Evolutionary conservation across 805 yeast species (phyloP), one percentile per base, ranked within the genome.

Genomic region (Yueomyces sinensis): DNA sequence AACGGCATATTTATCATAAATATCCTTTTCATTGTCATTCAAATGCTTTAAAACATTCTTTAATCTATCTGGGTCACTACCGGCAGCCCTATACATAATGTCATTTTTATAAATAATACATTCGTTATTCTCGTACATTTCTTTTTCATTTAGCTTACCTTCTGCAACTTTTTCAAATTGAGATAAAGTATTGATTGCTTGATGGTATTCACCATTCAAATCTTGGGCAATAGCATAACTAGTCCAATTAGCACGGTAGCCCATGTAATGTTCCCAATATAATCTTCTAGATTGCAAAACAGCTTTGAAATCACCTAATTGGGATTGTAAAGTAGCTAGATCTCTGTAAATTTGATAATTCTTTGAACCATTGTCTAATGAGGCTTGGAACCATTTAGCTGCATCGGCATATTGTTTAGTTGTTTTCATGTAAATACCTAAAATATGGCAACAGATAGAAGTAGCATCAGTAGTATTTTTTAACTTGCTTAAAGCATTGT

Each of bases 161-260:
- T 68, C 70, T 24, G 84, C 72, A 23, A 82, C 60, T 22, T 71
- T 76, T 54, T 89, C 95, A 47, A 82, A 83, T 46, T 80, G 76
- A 16, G 70, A 51, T 45, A 87, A 66, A 2, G 89, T 81, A 37
- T 70, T 70, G 37, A 77, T 76, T 5, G 95, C 89, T 17, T 72
- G 72, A 27, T 62, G 63, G 48, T 66, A 70, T 48, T 86, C 82
- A 18, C 71, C 69, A 52, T 72, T 72, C 51, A 87, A 63, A 54
- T 82, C 82, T 51, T 80, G 83, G 1, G 96, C 94, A 30, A 84
- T 67, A 1, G 94, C 95, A 34, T 81, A 66, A 0, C 79, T 77
- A 1, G 94, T 81, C 95, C 95, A 87, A 51, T 83, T 82, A 41
- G 89, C 86, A 43, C 95, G 70, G 52, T 74, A 82, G 0, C 94